Evolutionary conservation across 2,329 filamentous ascomycete genomes (phyloP).

Genomic region (Ascosphaera pollenicola): DNA sequence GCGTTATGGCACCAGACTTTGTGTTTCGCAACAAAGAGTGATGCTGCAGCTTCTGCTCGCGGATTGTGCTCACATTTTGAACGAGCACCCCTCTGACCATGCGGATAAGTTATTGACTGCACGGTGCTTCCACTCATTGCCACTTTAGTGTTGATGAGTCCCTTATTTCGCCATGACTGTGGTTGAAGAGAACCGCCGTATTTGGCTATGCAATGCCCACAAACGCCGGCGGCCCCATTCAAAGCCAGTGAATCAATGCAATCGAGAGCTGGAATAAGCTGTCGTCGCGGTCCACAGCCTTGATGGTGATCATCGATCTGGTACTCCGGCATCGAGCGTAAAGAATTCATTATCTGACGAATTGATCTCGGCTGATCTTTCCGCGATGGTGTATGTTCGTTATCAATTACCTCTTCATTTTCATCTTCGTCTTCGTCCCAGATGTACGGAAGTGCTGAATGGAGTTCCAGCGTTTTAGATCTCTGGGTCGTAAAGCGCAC

Average conservation of each 20-base stretch:
- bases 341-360: conserved; percentile 13
- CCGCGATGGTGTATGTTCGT: not conserved
- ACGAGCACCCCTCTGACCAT: too few species aligned
- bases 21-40: too few species aligned
- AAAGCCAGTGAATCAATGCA: conserved; percentile 10
- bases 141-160: too few species aligned
- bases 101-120: too few species aligned
- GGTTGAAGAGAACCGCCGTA: too few species aligned
- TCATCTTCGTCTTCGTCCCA: not conserved
- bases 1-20: too few species aligned
- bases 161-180: too few species aligned
- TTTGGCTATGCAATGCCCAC: too few species aligned
- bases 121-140: too few species aligned
- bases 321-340: conserved; percentile 21
- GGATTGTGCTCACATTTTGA: too few species aligned
- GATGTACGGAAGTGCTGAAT: conserved; percentile 16
- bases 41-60: too few species aligned
- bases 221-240: too few species aligned
- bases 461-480: conserved; percentile 20
- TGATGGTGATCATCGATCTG: conserved; percentile 20
- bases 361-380: conserved; percentile 11
- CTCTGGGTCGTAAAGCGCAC: conserved; percentile 20
- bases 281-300: conserved; percentile 20
- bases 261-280: conserved; percentile 18
- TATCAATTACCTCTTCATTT: not conserved